phyloP scores from a whole-genome alignment of 148 eudicot species.

The Polygonum aviculare region DNA sequence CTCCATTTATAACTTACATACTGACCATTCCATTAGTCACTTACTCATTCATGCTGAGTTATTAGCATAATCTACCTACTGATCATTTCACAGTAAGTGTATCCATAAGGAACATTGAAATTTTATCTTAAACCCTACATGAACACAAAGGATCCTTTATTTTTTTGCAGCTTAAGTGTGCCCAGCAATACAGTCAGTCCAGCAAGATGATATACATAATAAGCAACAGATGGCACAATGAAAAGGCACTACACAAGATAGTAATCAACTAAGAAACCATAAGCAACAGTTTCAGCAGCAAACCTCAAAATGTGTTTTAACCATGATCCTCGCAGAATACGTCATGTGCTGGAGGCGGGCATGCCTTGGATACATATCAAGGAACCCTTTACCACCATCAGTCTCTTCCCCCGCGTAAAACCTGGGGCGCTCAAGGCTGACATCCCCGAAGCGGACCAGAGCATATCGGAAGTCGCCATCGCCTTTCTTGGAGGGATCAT shows the following conservation, averaged over 20 bases:
- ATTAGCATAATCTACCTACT: background rate
- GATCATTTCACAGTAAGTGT: background rate
- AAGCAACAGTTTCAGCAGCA: background rate
- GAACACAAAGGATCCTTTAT: too few relatives aligned
- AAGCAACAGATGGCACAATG: too few relatives aligned
- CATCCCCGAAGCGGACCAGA: conserved; percentile 59
- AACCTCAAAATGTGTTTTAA: conserved; percentile 64
- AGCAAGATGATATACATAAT: too few relatives aligned
- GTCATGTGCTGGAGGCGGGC: conserved; percentile 95
- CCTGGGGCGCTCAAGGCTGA: conserved; percentile 65
- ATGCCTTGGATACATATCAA: conserved; percentile 71
- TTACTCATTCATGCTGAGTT: background rate
- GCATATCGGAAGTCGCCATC: conserved; percentile 74
- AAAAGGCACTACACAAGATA: too few relatives aligned
- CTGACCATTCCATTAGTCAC: background rate
- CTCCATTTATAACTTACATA: background rate
- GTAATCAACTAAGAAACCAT: background rate
- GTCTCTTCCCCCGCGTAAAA: conserved; percentile 64
- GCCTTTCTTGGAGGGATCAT: conserved; percentile 79
- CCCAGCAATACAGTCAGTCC: too few relatives aligned
- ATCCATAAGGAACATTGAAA: background rate
- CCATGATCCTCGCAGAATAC: conserved; percentile 64
- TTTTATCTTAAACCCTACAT: too few relatives aligned
- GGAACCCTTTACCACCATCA: conserved; percentile 40
- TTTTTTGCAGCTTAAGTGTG: too few relatives aligned